Base-by-base conservation (phyloP, 306 rosid genomes). In the Styphnolobium japonicum region DNA sequence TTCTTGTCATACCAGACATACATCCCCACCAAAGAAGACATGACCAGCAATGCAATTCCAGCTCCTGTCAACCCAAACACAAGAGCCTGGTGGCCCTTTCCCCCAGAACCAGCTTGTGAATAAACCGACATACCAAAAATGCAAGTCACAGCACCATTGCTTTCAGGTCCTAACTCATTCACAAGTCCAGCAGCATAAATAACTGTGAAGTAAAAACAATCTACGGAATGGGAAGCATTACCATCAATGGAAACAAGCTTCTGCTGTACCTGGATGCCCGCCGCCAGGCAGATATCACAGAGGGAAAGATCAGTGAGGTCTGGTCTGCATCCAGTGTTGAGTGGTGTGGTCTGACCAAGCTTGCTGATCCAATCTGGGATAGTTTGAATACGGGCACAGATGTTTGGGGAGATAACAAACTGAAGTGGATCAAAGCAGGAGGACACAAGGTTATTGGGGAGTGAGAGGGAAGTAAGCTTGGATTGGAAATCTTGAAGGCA, bases 141-240 rank as follows among this genome's bases (percentile, higher is more conserved):
- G 61, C 99, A 95, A 10, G 75, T 76, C 15, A 85, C 66, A 37
- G 87, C 97, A 53, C 94, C 85, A 45, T 78, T 19, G 62, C 99
- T 92, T 55, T 88, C 88, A 34, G 98, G 97, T n/a, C 96, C 99
- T 80, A 57, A 68, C 67, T 87, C 84, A 67, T 95, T 95, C 14
- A 91, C 92, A 51, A 95, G 75, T 10, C 94, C 99, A 83, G 97
- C 99, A 78, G 92, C 97, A 83, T 93, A 95, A n/a, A 95, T 83
- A 63, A 95, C 51, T 0, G 90, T 7, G 15, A 74, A 88, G 78
- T 87, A 84, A 72, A 88, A 95, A 58, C 99, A 95, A 48, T 81
- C 56, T 15, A 4, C 18, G 23, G 85, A 60, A 40, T 87, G 92
- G 7, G 97, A 89, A 73, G 69, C 4, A 53, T 95, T 93, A 84